Evolutionary conservation across 2,329 filamentous ascomycete genomes (phyloP).

Genomic region (Bipolaris zeicola): DNA sequence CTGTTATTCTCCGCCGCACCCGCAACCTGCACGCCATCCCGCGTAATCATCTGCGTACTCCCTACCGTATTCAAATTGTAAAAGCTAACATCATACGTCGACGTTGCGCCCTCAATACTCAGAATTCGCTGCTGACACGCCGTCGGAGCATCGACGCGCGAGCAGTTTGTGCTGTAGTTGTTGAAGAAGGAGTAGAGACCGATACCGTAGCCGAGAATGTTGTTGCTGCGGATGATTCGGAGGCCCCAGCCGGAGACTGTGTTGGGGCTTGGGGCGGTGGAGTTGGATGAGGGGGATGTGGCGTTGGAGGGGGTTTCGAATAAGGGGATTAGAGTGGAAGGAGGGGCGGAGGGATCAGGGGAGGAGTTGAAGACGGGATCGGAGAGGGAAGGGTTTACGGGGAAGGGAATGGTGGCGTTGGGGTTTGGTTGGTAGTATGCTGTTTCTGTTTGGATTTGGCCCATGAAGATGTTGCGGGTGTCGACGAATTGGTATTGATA

Average conservation of each 20-base stretch:
- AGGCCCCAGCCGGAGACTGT: slow-evolving; percentile 66
- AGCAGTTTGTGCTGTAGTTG: slow-evolving; percentile 59
- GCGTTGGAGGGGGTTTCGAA: background rate
- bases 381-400: slow-evolving; percentile 60
- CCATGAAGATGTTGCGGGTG: slow-evolving; percentile 80
- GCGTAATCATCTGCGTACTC: slow-evolving; percentile 53
- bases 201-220: slow-evolving; percentile 65
- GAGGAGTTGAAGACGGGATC: slow-evolving; percentile 69
- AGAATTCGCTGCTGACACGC: slow-evolving; percentile 58
- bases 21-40: slow-evolving; percentile 53
- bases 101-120: slow-evolving; percentile 51
- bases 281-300: slow-evolving; percentile 54
- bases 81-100: slow-evolving; percentile 43
- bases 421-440: slow-evolving; percentile 86
- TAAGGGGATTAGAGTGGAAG: background rate
- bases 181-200: slow-evolving; percentile 73
- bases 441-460: slow-evolving; percentile 85
- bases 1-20: slow-evolving; percentile 55
- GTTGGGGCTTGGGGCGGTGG: slow-evolving; percentile 20
- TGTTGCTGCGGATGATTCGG: slow-evolving; percentile 61
- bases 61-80: slow-evolving; percentile 58
- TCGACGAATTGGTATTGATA: slow-evolving; percentile 85
- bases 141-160: slow-evolving; percentile 31
- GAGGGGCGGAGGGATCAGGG: background rate
- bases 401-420: slow-evolving; percentile 69